Evolutionary conservation across 768 basidiomycete species (phyloP), one percentile per base, ranked within the genome.

Genomic region (Fomitopsis serialis): DNA sequence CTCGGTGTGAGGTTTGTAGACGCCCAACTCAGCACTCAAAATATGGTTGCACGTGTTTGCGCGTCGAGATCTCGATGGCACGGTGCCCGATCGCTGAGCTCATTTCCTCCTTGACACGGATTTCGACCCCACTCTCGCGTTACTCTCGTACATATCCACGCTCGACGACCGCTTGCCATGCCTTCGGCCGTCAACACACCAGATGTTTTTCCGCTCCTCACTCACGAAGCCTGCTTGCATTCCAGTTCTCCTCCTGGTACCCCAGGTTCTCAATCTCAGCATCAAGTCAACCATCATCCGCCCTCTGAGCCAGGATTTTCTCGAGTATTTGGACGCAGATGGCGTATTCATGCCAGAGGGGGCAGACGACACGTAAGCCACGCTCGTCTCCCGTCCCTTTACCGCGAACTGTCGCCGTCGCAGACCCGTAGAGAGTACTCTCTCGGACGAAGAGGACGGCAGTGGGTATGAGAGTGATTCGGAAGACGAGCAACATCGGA

Each of bases 231-330:
- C 61, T 92, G 51, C 74, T 87, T 12, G 72, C 79, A 3, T 93
- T 89, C 64, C 90, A 92, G 52, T 89, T 90, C 61, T 92, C 91
- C 1, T 80, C 81, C 2, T 95, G 93, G 93, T 92, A 92, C 62
- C 81, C 90, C 5, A 64, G 59, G 8, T 93, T 90, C 66, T 71
- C 82, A 10, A 67, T 8, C 61, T 81, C 24, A 84, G 80, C 48
- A 82, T 90, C 59, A 87, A 81, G 66, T 89, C 87, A 8, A 91
- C 80, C 9, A 71, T 92, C 49, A 80, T 94, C 58, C 80, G 77
- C 21, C 89, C 90, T 0, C 70, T 94, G 7, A 74, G 78, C 3
- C 64, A 68, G 29, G 76, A 78, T 0, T 94, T 96, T 55, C 70
- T 72, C 37, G 75, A 78, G 15, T 95, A 93, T 65, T 76, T 95